A percentile compares a stretch with the other conserved stretches of the same genome.
These are phyloP conservation scores for Chenopodium berlandieri DNA, from an alignment of 148 eudicot genomes.

Conservation along the genomic window DNA sequence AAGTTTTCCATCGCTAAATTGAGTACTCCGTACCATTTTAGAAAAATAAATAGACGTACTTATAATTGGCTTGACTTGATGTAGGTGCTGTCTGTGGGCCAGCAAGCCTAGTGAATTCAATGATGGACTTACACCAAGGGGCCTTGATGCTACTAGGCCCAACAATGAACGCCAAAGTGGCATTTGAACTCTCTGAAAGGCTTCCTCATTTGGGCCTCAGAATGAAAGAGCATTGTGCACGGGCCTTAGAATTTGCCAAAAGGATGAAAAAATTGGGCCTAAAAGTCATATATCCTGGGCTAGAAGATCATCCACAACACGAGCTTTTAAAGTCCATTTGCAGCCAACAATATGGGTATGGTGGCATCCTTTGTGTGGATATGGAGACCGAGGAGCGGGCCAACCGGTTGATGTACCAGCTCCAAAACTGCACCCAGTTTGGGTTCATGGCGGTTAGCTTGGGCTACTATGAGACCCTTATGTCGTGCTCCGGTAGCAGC, in stretches of 20 bases:
- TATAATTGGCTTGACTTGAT: background rate
- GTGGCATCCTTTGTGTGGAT: conserved; percentile 82
- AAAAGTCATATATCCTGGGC: conserved; percentile 87
- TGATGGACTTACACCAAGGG: conserved; percentile 97
- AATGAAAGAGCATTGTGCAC: conserved; percentile 82
- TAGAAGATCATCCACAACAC: conserved; percentile 82
- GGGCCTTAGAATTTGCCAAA: conserved; percentile 68
- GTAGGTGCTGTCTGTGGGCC: conserved; percentile 92
- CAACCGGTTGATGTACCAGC: conserved; percentile 62
- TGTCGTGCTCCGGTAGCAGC: conserved; percentile 94
- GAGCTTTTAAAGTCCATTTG: conserved; percentile 54
- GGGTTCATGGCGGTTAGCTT: conserved; percentile 94
- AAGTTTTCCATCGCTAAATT: no score
- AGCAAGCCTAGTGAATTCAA: conserved; percentile 80
- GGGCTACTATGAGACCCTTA: conserved; percentile 94
- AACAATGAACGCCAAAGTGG: conserved; percentile 97
- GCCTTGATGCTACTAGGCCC: conserved; percentile 87
- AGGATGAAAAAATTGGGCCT: conserved; percentile 80
- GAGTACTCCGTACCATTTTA: no score
- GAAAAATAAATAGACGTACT: no score
- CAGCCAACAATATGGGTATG: conserved; percentile 68
- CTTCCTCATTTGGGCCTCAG: conserved; percentile 82
- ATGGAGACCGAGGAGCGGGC: conserved; percentile 84
- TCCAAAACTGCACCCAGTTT: conserved; percentile 75
- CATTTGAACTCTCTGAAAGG: conserved; percentile 83